Conservation (phyloP, 345 rosid species). For the Geranium brycei region DNA sequence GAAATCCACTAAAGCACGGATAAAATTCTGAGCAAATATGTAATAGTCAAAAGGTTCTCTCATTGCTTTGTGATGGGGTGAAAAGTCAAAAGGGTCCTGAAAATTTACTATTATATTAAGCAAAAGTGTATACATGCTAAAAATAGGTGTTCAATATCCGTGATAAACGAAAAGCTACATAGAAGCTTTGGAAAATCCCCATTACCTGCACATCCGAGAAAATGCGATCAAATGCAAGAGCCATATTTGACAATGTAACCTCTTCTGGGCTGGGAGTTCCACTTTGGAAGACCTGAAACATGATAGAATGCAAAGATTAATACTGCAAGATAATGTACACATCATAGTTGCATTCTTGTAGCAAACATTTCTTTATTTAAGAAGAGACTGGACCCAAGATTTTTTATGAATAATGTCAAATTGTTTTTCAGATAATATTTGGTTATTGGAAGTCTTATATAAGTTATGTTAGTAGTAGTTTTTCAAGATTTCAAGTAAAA, state of each 20-base stretch:
- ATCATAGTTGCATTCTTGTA: neutral
- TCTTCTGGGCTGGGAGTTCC: constrained; percentile 48
- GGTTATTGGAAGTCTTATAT: too few relatives aligned
- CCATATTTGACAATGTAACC: constrained; percentile 68
- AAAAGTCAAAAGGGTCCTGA: constrained; percentile 74
- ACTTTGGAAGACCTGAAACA: constrained; percentile 58
- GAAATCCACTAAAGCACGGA: constrained; percentile 77
- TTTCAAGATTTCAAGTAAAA: too few relatives aligned
- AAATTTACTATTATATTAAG: constrained; percentile 15
- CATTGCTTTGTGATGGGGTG: constrained; percentile 71
- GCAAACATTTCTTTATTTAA: neutral
- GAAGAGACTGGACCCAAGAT: neutral
- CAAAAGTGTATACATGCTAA: constrained; percentile 2
- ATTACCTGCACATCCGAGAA: constrained; percentile 76
- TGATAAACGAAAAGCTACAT: neutral
- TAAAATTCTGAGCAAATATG: constrained; percentile 82
- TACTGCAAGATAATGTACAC: neutral
- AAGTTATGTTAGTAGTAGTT: too few relatives aligned
- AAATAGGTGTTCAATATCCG: neutral
- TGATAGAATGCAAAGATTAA: neutral
- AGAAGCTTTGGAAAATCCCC: neutral
- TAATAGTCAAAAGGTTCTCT: constrained; percentile 92
- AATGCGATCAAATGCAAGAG: constrained; percentile 60
- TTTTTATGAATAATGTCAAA: too few relatives aligned
- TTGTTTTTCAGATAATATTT: too few relatives aligned